phyloP scores from a whole-genome alignment of 129 eudicot species.

The Escallonia herrerae region DNA sequence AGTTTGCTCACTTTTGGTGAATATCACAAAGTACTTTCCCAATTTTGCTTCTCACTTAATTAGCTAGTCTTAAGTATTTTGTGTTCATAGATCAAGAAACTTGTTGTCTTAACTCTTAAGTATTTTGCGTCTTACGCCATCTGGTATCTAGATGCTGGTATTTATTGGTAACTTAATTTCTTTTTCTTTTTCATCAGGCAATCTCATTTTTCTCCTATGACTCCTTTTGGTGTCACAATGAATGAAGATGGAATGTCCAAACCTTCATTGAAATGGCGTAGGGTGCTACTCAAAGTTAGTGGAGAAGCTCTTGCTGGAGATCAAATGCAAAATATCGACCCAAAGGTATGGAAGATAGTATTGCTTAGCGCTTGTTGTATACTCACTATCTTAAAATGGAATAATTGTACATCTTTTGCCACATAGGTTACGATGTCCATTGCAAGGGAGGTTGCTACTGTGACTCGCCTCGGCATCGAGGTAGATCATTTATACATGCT shows the following conservation, averaged over 20 bases:
- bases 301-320: constrained; percentile 99
- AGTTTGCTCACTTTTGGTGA: no score
- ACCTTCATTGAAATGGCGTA: constrained; percentile 62
- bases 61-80: no score
- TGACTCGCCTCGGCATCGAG: constrained; percentile 93
- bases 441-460: constrained; percentile 95
- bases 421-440: constrained; percentile 81
- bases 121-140: background rate
- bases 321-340: constrained; percentile 76
- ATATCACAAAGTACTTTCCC: background rate
- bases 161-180: background rate
- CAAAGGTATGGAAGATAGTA: constrained; percentile 46
- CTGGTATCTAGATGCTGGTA: background rate
- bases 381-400: background rate
- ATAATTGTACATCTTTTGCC: constrained; percentile 14
- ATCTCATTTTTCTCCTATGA: constrained; percentile 25
- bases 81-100: no score
- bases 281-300: constrained; percentile 97
- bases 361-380: background rate
- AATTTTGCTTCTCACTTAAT: background rate
- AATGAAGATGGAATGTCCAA: constrained; percentile 41
- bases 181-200: constrained; percentile 16
- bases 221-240: constrained; percentile 45
- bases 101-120: no score
- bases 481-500: constrained; percentile 22